Percentiles rank a stretch among this genome's conserved stretches.
phyloP scores from a whole-genome alignment of 768 basidiomycete species.

The Ramaria sp. region DNA sequence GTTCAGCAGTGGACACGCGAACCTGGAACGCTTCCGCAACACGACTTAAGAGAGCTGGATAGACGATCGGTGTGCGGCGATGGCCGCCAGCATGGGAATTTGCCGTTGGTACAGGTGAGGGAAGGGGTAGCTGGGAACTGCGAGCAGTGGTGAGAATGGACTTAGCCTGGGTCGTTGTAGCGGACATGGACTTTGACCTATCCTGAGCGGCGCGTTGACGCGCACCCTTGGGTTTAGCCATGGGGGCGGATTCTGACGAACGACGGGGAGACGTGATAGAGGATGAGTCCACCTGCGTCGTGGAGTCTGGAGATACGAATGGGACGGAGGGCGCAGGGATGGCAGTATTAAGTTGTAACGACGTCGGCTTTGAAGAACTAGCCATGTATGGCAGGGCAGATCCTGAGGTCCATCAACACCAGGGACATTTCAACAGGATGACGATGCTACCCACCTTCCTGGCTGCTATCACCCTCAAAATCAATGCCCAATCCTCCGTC shows the following conservation, averaged over 20 bases:
- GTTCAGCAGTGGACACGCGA: slow-evolving; percentile 65
- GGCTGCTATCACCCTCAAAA: slow-evolving; percentile 30
- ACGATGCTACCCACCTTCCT: slow-evolving; percentile 20
- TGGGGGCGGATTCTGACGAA: slow-evolving; percentile 60
- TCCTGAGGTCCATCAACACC: neutral
- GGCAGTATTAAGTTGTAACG: neutral
- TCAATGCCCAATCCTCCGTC: slow-evolving; percentile 50
- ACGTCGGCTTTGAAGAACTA: neutral
- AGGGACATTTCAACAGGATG: neutral
- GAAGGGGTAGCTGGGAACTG: slow-evolving; percentile 9
- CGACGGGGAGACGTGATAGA: slow-evolving; percentile 30
- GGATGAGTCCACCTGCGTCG: slow-evolving; percentile 27
- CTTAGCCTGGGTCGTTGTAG: slow-evolving; percentile 40
- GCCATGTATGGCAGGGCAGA: slow-evolving; percentile 5
- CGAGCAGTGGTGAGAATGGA: slow-evolving; percentile 25
- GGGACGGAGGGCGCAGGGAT: neutral
- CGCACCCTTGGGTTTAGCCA: slow-evolving; percentile 34
- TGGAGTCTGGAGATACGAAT: slow-evolving; percentile 24
- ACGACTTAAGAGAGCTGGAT: slow-evolving; percentile 91
- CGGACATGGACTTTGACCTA: slow-evolving; percentile 69
- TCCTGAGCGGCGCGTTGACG: slow-evolving; percentile 56
- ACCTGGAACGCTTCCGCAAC: slow-evolving; percentile 90
- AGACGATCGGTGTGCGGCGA: slow-evolving; percentile 66
- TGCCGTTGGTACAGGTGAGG: slow-evolving; percentile 17
- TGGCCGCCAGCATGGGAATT: slow-evolving; percentile 24